Conservation (phyloP, 352 stramenopile genomes). For the Globisporangium cederbergense region DNA sequence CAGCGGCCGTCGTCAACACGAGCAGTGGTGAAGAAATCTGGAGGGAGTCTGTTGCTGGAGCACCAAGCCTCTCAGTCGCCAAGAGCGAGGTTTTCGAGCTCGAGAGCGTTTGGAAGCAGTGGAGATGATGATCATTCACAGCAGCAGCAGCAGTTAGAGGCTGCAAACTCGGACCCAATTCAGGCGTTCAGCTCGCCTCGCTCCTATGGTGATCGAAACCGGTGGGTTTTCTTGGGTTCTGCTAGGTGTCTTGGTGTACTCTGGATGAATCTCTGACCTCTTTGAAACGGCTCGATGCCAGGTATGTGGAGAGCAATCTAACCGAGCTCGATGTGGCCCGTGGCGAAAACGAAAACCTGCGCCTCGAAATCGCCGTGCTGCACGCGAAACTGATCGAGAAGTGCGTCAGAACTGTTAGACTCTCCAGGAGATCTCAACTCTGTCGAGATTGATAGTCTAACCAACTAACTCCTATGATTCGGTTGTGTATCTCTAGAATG, state of each 20-base stretch:
- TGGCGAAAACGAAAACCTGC: constrained; percentile 27
- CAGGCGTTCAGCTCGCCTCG: constrained; percentile 9
- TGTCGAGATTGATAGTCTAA: neutral
- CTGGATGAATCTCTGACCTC: neutral
- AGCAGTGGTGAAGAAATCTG: neutral
- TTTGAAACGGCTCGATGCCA: no score
- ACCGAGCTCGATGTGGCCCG: constrained; percentile 11
- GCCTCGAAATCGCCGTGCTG: constrained; percentile 25
- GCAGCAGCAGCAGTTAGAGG: constrained; percentile 11
- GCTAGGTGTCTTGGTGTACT: neutral
- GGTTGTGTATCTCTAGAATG: constrained; percentile 21
- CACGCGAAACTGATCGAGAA: constrained; percentile 33
- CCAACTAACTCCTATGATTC: neutral
- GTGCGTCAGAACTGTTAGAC: constrained; percentile 9
- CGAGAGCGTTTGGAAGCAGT: constrained; percentile 1
- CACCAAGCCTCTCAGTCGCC: neutral
- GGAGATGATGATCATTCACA: neutral
- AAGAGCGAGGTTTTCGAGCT: neutral
- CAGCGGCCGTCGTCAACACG: constrained; percentile 11
- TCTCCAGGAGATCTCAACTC: neutral
- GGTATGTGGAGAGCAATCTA: neutral
- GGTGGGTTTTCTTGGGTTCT: neutral
- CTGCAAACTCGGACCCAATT: neutral
- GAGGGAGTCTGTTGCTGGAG: neutral
- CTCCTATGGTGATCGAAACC: neutral